These are phyloP conservation scores for Saccharomycopsis selenospora DNA, from an alignment of 805 yeast species.

Conservation along the genomic window DNA sequence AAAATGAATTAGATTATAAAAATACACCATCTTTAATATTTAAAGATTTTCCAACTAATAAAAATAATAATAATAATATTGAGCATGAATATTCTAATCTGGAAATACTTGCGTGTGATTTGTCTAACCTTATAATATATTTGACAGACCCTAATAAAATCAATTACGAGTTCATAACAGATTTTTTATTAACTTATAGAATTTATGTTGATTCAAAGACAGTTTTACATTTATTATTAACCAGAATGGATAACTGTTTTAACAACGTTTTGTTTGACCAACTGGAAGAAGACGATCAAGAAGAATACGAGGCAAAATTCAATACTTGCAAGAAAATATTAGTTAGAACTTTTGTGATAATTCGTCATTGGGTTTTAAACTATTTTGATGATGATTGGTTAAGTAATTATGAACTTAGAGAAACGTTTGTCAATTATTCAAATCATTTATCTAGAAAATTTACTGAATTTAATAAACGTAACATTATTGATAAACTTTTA, in stretches of 20 bases:
- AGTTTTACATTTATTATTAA: constrained; percentile 52
- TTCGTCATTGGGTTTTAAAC: constrained; percentile 86
- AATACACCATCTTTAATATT: not conserved
- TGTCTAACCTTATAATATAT: constrained; percentile 41
- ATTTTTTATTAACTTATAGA: constrained; percentile 80
- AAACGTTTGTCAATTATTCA: constrained; percentile 35
- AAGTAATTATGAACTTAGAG: constrained; percentile 41
- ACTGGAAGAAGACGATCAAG: not conserved
- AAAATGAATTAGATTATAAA: not conserved
- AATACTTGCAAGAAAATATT: constrained; percentile 13
- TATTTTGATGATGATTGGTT: constrained; percentile 83
- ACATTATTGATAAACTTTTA: constrained; percentile 25
- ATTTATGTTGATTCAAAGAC: constrained; percentile 53
- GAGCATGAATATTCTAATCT: not conserved
- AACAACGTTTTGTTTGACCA: constrained; percentile 27
- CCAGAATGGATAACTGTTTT: constrained; percentile 69
- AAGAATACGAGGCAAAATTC: constrained; percentile 7
- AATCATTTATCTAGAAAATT: constrained; percentile 28
- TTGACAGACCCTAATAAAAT: constrained; percentile 66
- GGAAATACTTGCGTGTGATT: constrained; percentile 2
- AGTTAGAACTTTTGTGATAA: constrained; percentile 73
- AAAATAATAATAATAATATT: not conserved
- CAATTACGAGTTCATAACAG: constrained; percentile 73
- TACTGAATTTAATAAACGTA: constrained; percentile 19
- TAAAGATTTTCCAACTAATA: not conserved